phyloP scores from a whole-genome alignment of 768 basidiomycete species.

The Macrolepiota dolichaula region DNA sequence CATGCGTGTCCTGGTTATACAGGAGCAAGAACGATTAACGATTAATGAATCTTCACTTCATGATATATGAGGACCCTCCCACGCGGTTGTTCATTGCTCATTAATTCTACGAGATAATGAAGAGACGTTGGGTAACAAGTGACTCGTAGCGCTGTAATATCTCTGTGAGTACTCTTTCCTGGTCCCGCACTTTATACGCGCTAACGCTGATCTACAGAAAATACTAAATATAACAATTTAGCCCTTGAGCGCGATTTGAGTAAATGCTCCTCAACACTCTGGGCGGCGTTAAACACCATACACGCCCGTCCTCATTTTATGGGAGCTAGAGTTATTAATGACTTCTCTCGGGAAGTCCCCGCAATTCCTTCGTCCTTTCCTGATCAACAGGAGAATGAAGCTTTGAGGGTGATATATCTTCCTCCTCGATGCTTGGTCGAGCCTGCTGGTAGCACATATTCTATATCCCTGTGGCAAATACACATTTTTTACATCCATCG shows the following conservation, averaged over 20 bases:
- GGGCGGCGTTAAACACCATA: conserved; percentile 67
- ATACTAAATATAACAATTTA: too few relatives aligned
- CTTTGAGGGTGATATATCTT: conserved; percentile 25
- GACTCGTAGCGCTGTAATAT: neutral
- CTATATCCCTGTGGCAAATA: neutral
- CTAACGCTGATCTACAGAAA: conserved; percentile 8
- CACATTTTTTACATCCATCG: neutral
- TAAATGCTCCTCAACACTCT: conserved; percentile 91
- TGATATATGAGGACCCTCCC: conserved; percentile 22
- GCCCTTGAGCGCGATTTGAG: neutral
- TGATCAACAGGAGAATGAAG: conserved; percentile 15
- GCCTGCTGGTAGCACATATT: neutral
- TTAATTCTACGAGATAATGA: conserved; percentile 14
- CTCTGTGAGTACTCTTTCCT: neutral
- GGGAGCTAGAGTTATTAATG: conserved; percentile 66
- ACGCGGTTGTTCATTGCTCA: conserved; percentile 23
- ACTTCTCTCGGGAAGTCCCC: conserved; percentile 22
- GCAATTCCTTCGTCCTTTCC: conserved; percentile 21
- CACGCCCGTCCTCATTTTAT: conserved; percentile 95
- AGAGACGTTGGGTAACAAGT: conserved; percentile 26
- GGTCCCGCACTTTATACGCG: neutral
- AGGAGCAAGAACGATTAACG: conserved; percentile 64
- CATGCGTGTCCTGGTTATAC: conserved; percentile 86
- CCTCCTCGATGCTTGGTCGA: neutral
- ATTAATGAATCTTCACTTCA: too few relatives aligned